Percentiles rank a stretch among this genome's conserved stretches.
These are phyloP conservation scores for Geopyxis carbonaria DNA, from an alignment of 495 filamentous ascomycete genomes.

Conservation along the genomic window DNA sequence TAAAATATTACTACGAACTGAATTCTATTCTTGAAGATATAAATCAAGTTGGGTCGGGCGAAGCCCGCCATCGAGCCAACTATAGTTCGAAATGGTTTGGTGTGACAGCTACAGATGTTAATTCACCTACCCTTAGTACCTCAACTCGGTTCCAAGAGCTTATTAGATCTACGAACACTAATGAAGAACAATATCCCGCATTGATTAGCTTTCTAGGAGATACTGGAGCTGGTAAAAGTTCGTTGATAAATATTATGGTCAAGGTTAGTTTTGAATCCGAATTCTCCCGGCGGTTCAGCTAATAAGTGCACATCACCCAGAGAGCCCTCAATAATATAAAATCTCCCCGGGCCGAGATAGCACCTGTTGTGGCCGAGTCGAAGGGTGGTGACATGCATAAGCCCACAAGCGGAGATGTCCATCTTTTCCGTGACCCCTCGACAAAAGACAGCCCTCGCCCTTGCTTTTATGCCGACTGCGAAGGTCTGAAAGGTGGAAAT, in stretches of 20 bases:
- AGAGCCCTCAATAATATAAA: too few species aligned
- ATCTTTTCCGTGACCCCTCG: slow-evolving; percentile 24
- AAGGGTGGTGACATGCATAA: slow-evolving; percentile 7
- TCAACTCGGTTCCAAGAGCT: not conserved
- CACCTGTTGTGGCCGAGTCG: too few species aligned
- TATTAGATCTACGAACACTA: not conserved
- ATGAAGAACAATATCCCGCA: slow-evolving; percentile 11
- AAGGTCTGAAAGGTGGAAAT: slow-evolving; percentile 26
- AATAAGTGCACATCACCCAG: too few species aligned
- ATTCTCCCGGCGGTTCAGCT: too few species aligned
- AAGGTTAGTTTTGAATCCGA: slow-evolving; percentile 7
- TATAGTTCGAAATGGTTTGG: slow-evolving; percentile 2
- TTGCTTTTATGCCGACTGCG: slow-evolving; percentile 27
- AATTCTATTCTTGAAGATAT: too few species aligned
- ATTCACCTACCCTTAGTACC: too few species aligned
- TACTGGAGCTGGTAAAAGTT: slow-evolving; percentile 19
- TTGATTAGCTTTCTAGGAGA: slow-evolving; percentile 21
- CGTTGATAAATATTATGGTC: slow-evolving; percentile 20
- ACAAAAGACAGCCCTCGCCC: slow-evolving; percentile 10
- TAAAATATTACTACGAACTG: too few species aligned
- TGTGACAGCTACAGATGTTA: not conserved
- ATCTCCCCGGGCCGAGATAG: too few species aligned
- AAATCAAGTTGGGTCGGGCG: too few species aligned
- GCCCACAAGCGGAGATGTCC: slow-evolving; percentile 26
- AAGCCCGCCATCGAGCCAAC: not conserved